Evolutionary conservation across 495 filamentous ascomycete genomes (phyloP).

Genomic region (Tuber melanosporum): DNA sequence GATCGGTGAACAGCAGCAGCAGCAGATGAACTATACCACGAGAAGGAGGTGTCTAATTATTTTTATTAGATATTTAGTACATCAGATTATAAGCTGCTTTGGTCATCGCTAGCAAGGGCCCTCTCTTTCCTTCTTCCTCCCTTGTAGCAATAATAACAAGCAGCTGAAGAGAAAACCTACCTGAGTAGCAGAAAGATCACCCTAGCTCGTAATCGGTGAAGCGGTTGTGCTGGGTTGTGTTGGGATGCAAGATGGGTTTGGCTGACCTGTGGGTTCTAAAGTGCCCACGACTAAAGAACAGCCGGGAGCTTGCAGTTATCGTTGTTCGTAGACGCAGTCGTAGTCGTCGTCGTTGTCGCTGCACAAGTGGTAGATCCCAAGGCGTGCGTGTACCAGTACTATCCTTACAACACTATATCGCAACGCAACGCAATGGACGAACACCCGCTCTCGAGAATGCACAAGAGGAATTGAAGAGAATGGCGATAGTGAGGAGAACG

Average conservation of each 20-base stretch:
- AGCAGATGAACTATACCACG: background rate
- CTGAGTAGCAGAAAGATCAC: background rate
- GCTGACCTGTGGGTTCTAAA: background rate
- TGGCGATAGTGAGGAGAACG: constrained; percentile 24
- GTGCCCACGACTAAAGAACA: background rate
- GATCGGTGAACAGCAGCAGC: background rate
- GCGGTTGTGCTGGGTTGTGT: background rate
- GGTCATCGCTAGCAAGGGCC: background rate
- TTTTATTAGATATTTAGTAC: background rate
- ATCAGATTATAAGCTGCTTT: background rate
- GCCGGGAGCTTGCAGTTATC: background rate
- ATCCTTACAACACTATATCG: background rate
- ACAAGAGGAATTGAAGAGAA: constrained; percentile 18
- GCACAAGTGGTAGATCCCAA: background rate
- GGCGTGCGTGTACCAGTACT: background rate
- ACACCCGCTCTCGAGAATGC: constrained; percentile 23
- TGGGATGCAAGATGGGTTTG: background rate
- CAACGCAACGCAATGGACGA: background rate
- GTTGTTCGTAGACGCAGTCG: background rate
- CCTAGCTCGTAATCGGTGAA: background rate
- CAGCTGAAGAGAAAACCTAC: constrained; percentile 1
- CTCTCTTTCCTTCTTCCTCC: background rate
- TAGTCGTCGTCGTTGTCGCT: background rate
- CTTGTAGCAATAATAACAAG: background rate
- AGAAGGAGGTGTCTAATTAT: background rate